Conservation (phyloP, 495 filamentous ascomycete genomes). For the Oleoguttula mirabilis region DNA sequence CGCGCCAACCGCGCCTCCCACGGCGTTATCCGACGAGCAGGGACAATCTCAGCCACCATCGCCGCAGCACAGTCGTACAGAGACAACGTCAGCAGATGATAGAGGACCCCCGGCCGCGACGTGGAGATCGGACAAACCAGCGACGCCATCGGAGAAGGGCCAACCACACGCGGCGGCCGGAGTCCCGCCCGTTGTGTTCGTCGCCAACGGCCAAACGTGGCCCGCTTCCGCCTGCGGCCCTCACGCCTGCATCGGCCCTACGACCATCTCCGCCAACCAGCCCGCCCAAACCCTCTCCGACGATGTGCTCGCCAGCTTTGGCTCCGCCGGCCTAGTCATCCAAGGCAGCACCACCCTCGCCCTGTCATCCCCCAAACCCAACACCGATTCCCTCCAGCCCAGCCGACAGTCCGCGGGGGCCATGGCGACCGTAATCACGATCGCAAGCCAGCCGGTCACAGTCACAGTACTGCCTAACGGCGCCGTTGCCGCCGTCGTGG, state of each 20-base stretch:
- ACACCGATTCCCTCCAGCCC: not conserved
- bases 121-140: no score
- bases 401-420: not conserved
- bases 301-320: not conserved
- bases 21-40: not conserved
- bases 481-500: not conserved
- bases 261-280: not conserved
- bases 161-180: not conserved
- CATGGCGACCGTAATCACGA: not conserved
- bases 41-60: not conserved
- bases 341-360: not conserved
- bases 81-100: no score
- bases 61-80: not conserved
- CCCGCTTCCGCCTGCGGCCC: not conserved
- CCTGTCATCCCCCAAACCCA: not conserved
- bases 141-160: not conserved
- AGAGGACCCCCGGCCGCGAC: not conserved
- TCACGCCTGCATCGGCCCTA: not conserved
- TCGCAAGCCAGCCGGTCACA: not conserved
- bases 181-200: not conserved
- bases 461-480: not conserved
- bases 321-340: not conserved
- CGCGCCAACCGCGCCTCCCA: not conserved
- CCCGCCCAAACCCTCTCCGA: not conserved
- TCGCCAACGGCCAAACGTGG: not conserved